These are phyloP conservation scores for Tolypocladium ovalisporum DNA, from an alignment of 2,329 filamentous ascomycete genomes.

Conservation along the genomic window DNA sequence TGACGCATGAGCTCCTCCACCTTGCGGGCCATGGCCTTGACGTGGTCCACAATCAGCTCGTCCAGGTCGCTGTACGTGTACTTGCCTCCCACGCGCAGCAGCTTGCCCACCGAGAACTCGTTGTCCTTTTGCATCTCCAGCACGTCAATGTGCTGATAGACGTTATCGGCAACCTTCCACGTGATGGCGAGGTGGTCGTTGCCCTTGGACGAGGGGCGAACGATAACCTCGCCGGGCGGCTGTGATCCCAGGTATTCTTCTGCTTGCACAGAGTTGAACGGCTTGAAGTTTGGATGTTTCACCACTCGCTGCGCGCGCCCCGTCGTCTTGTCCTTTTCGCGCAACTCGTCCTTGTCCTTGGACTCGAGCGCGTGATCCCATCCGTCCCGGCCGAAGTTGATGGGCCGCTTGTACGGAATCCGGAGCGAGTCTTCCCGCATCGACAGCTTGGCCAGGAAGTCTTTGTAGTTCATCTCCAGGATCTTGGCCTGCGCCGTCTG, in stretches of 20 bases:
- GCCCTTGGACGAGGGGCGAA: constrained; percentile 89
- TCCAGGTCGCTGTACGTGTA: constrained; percentile 93
- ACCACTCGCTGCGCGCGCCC: constrained; percentile 88
- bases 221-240: constrained; percentile 80
- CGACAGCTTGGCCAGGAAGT: constrained; percentile 73
- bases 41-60: constrained; percentile 92
- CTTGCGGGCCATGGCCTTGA: constrained; percentile 96
- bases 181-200: constrained; percentile 92
- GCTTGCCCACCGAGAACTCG: constrained; percentile 84
- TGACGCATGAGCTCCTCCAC: constrained; percentile 92
- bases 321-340: constrained; percentile 76
- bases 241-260: constrained; percentile 88
- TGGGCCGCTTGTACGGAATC: constrained; percentile 55
- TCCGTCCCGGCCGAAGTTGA: constrained; percentile 65
- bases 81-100: constrained; percentile 75
- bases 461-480: constrained; percentile 75
- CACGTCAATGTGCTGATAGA: constrained; percentile 98
- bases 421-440: constrained; percentile 73
- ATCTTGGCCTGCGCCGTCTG: constrained; percentile 87
- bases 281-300: constrained; percentile 92
- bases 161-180: constrained; percentile 92
- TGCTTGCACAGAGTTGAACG: constrained; percentile 85
- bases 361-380: constrained; percentile 82
- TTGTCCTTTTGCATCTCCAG: constrained; percentile 95
- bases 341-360: constrained; percentile 69